Conservation (phyloP, 352 stramenopile species). For the Peronospora destructor region DNA sequence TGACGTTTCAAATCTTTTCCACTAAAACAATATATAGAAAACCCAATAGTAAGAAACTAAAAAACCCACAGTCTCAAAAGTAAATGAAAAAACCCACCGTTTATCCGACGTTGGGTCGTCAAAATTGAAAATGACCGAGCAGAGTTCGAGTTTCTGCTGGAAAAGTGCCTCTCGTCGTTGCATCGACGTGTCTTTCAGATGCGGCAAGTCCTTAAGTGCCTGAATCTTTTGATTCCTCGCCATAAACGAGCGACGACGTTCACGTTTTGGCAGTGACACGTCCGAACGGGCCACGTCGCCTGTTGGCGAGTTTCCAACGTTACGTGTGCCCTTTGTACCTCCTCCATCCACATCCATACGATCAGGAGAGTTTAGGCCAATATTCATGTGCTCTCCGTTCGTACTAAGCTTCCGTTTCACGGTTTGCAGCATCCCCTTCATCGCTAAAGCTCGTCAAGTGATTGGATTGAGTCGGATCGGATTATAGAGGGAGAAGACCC, state of each 20-base stretch:
- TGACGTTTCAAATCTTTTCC: constrained; percentile 97
- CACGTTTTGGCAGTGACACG: constrained; percentile 74
- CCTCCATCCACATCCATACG: constrained; percentile 57
- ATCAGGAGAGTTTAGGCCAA: constrained; percentile 39
- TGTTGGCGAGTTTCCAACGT: constrained; percentile 36
- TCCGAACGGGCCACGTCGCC: constrained; percentile 74
- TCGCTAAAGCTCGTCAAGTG: constrained; percentile 34
- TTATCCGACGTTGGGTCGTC: constrained; percentile 93
- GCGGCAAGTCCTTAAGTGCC: constrained; percentile 75
- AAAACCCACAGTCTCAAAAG: constrained; percentile 5
- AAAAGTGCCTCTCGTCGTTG: constrained; percentile 90
- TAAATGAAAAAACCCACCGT: constrained; percentile 37
- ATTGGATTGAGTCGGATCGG: not conserved
- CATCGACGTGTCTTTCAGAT: constrained; percentile 80
- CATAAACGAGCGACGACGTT: constrained; percentile 75
- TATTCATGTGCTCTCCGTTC: constrained; percentile 53
- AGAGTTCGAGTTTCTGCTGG: constrained; percentile 94
- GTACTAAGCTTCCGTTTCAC: constrained; percentile 86
- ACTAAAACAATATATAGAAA: constrained; percentile 32
- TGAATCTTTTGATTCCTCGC: constrained; percentile 84
- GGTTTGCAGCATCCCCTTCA: constrained; percentile 88
- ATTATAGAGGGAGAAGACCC: not conserved
- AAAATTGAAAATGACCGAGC: constrained; percentile 95
- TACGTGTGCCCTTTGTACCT: constrained; percentile 15
- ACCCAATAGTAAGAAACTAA: not conserved